These are phyloP conservation scores for Porcisia hertigi DNA, from an alignment of 208 protist species.

Conservation along the genomic window DNA sequence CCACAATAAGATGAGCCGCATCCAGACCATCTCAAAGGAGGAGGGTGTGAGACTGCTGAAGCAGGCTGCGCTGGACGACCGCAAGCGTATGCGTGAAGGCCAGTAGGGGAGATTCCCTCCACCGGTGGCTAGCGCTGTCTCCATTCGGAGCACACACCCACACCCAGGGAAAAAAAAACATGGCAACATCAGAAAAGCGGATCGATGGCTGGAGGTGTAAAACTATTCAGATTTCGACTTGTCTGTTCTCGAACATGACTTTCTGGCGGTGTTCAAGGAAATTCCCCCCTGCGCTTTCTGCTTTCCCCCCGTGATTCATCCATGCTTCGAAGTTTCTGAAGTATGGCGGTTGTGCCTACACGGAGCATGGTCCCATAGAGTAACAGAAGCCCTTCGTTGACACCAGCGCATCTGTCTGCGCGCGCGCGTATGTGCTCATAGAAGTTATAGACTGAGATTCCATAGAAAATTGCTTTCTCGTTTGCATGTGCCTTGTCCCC, in stretches of 20 bases:
- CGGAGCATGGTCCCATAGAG: neutral
- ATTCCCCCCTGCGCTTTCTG: conserved; percentile 12
- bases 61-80: conserved; percentile 67
- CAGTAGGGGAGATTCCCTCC: conserved; percentile 13
- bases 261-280: neutral
- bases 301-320: neutral
- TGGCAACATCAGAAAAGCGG: neutral
- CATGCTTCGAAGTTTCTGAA: neutral
- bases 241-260: neutral
- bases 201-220: too few species aligned
- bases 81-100: conserved; percentile 56
- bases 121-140: neutral
- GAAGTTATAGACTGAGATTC: conserved; percentile 1
- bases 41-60: conserved; percentile 56
- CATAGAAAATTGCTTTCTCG: conserved; percentile 13
- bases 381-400: neutral
- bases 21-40: conserved; percentile 83
- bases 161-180: neutral
- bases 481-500: conserved; percentile 35
- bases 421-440: neutral
- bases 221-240: neutral
- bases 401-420: neutral
- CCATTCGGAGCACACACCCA: neutral
- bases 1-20: conserved; percentile 94
- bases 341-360: neutral